Percentiles rank a stretch among this genome's conserved stretches.
Conservation (phyloP, 371 early-diverging fungal species). For the Mucor mucedo region DNA sequence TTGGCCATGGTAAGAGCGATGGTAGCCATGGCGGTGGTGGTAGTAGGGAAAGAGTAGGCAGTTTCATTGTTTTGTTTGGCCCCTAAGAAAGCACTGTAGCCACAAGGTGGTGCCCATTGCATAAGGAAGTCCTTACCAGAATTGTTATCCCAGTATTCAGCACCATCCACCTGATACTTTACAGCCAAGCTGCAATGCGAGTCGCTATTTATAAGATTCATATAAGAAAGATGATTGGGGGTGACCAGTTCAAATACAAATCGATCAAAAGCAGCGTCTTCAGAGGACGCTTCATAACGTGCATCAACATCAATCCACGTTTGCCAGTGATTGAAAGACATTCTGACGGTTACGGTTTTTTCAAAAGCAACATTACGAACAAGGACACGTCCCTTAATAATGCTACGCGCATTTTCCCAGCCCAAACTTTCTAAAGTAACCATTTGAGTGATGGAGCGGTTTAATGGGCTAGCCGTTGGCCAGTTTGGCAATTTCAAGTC, state of each 20-base stretch:
- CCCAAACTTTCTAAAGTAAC: conserved; percentile 12
- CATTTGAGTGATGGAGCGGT: conserved; percentile 53
- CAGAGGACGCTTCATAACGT: conserved; percentile 37
- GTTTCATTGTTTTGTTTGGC: background rate
- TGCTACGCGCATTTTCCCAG: conserved; percentile 14
- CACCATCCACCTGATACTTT: conserved; percentile 58
- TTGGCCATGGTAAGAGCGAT: too few relatives aligned
- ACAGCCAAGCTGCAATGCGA: conserved; percentile 54
- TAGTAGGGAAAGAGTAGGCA: background rate
- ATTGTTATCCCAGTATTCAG: conserved; percentile 80
- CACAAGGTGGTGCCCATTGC: background rate
- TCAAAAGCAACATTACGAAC: conserved; percentile 32
- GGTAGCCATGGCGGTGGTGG: too few relatives aligned
- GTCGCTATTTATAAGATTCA: conserved; percentile 1
- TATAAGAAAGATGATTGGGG: background rate
- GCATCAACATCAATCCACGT: conserved; percentile 43
- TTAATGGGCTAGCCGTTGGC: conserved; percentile 37
- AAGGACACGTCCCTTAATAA: conserved; percentile 53
- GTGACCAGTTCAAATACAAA: conserved; percentile 24
- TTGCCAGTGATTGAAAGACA: conserved; percentile 30
- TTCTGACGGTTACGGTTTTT: conserved; percentile 26
- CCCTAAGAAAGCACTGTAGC: background rate
- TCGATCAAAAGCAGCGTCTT: conserved; percentile 20
- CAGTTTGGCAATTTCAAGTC: conserved; percentile 18
- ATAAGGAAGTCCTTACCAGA: conserved; percentile 51